Evolutionary conservation across 164 flowering plant genomes (phyloP).

Genomic region (Cinnamomum micranthum): DNA sequence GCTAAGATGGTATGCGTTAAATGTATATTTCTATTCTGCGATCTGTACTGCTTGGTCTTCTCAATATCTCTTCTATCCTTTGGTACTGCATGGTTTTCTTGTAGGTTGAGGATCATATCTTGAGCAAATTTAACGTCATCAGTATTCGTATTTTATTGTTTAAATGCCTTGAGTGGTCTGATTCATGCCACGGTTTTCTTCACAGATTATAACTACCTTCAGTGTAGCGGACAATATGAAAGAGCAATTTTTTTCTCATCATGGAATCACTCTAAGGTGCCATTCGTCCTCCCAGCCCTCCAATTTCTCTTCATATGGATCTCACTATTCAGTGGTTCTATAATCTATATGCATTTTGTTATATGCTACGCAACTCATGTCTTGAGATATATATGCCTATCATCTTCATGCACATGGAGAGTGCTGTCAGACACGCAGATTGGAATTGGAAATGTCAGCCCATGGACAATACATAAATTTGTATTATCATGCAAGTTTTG

Average conservation of each 20-base stretch:
- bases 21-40: background rate
- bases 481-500: background rate
- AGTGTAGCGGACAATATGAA: slow-evolving; percentile 93
- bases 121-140: too few relatives aligned
- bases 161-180: background rate
- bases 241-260: slow-evolving; percentile 70
- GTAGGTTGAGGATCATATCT: too few relatives aligned
- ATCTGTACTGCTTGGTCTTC: background rate
- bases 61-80: background rate
- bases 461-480: background rate
- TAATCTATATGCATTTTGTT: background rate
- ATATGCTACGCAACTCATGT: background rate
- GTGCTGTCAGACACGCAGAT: background rate
- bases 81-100: background rate
- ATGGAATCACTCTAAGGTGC: slow-evolving; percentile 57
- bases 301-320: too few relatives aligned
- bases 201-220: slow-evolving; percentile 84
- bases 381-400: background rate
- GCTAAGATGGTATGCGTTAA: too few relatives aligned
- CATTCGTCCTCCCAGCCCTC: background rate
- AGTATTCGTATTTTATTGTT: too few relatives aligned
- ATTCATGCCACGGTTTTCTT: background rate
- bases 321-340: background rate
- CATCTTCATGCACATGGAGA: background rate
- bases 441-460: background rate